Conservation (phyloP, 495 filamentous ascomycete genomes). For the Pyronema domesticum region DNA sequence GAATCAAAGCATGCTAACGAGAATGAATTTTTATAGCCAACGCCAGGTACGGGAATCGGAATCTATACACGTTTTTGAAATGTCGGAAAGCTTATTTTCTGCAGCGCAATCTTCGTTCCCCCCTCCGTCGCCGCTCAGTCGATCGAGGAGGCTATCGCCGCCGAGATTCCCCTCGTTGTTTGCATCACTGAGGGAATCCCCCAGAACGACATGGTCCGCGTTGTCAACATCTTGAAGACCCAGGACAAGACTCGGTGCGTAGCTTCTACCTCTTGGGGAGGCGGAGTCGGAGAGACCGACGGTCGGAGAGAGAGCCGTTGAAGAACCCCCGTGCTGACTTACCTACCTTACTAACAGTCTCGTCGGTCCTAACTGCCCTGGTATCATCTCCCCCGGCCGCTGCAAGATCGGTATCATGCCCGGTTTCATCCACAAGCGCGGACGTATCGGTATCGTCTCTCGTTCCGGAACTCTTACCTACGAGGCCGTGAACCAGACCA, state of each 20-base stretch:
- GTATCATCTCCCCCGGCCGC: slow-evolving; percentile 80
- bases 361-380: slow-evolving; percentile 95
- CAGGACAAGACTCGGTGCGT: slow-evolving; percentile 70
- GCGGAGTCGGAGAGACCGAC: background rate
- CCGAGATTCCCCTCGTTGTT: slow-evolving; percentile 83
- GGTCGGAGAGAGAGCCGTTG: background rate
- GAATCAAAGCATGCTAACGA: background rate
- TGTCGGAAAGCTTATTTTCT: slow-evolving; percentile 8
- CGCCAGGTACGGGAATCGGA: slow-evolving; percentile 13
- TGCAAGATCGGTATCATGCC: slow-evolving; percentile 99
- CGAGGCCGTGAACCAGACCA: slow-evolving; percentile 99
- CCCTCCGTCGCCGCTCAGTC: slow-evolving; percentile 79
- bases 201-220: slow-evolving; percentile 83
- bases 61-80: background rate
- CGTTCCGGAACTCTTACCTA: slow-evolving; percentile 97
- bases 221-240: slow-evolving; percentile 93
- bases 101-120: slow-evolving; percentile 88
- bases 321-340: background rate
- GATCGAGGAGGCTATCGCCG: slow-evolving; percentile 91
- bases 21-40: slow-evolving; percentile 10
- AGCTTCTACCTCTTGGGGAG: background rate
- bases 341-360: slow-evolving; percentile 25
- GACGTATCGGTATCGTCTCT: slow-evolving; percentile 94
- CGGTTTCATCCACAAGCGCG: slow-evolving; percentile 98
- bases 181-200: slow-evolving; percentile 81